Conservation (phyloP, 2,329 filamentous ascomycete genomes). For the Exophiala xenobiotica region DNA sequence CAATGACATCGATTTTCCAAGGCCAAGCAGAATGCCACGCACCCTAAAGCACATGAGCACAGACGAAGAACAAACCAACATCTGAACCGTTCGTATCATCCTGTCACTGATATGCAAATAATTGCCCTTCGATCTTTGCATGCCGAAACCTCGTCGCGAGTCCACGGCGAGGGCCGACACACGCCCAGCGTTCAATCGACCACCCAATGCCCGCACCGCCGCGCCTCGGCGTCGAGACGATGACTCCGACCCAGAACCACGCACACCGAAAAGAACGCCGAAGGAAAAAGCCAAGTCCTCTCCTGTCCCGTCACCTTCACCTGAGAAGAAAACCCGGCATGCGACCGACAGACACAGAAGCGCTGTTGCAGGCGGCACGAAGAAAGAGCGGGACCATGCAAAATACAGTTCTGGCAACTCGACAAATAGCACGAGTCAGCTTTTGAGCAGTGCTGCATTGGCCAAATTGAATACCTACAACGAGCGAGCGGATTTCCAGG, state of each 20-base stretch:
- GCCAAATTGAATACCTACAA: slow-evolving; percentile 66
- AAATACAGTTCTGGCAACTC: slow-evolving; percentile 43
- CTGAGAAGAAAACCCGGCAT: slow-evolving; percentile 20
- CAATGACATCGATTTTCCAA: too few relatives aligned
- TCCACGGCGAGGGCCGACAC: slow-evolving; percentile 33
- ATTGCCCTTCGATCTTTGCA: slow-evolving; percentile 17
- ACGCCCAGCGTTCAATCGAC: slow-evolving; percentile 34
- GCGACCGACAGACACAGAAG: slow-evolving; percentile 35
- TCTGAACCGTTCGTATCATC: neutral
- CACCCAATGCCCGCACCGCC: slow-evolving; percentile 30
- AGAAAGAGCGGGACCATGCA: slow-evolving; percentile 27
- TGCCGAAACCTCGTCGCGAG: slow-evolving; percentile 32
- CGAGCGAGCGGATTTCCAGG: slow-evolving; percentile 51
- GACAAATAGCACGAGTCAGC: slow-evolving; percentile 42
- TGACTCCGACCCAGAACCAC: slow-evolving; percentile 11
- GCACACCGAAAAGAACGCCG: slow-evolving; percentile 19
- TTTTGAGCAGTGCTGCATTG: slow-evolving; percentile 57
- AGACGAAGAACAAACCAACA: neutral
- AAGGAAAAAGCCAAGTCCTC: slow-evolving; percentile 27
- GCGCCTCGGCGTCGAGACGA: neutral
- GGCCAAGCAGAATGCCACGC: too few relatives aligned
- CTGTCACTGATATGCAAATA: slow-evolving; percentile 17
- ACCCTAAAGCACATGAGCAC: neutral
- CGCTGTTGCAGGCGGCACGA: slow-evolving; percentile 14
- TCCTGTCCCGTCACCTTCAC: slow-evolving; percentile 24